phyloP scores from a whole-genome alignment of 2,329 filamentous ascomycete species.

The Tolypocladium tropicale region DNA sequence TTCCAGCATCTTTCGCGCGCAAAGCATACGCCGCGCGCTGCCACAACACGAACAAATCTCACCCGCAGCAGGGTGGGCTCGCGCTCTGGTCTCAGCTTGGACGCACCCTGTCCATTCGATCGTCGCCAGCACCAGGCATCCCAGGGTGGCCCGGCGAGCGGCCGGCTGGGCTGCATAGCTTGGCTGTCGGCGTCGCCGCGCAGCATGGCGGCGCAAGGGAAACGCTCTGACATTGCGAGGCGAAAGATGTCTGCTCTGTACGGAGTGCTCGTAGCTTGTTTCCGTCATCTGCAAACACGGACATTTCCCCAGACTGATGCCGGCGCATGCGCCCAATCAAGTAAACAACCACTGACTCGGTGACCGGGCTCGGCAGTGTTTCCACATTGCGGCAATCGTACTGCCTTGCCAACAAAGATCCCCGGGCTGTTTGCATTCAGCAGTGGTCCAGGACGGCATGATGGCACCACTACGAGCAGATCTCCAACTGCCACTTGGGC shows the following conservation, averaged over 20 bases:
- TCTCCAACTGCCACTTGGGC: neutral
- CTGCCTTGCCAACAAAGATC: too few relatives aligned
- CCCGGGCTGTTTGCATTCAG: neutral
- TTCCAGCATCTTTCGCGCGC: too few relatives aligned
- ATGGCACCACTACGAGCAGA: neutral
- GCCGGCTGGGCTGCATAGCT: neutral
- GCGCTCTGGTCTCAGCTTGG: conserved; percentile 12
- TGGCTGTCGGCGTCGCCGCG: neutral
- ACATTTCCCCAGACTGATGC: neutral
- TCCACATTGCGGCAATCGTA: neutral
- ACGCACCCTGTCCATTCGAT: conserved; percentile 3
- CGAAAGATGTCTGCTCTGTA: too few relatives aligned
- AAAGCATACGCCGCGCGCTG: too few relatives aligned
- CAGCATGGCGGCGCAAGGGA: neutral
- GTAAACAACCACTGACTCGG: neutral
- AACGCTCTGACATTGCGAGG: neutral
- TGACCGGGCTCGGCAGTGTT: neutral
- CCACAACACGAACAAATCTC: neutral
- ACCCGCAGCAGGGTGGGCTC: neutral
- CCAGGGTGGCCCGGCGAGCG: neutral
- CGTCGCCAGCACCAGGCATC: neutral
- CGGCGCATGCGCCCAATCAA: neutral
- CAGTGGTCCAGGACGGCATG: neutral
- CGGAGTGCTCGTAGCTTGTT: too few relatives aligned
- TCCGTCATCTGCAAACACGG: neutral